Evolutionary conservation across 768 basidiomycete genomes (phyloP), one percentile per base, ranked within the genome.

Genomic region (Panaeolus papilionaceus): DNA sequence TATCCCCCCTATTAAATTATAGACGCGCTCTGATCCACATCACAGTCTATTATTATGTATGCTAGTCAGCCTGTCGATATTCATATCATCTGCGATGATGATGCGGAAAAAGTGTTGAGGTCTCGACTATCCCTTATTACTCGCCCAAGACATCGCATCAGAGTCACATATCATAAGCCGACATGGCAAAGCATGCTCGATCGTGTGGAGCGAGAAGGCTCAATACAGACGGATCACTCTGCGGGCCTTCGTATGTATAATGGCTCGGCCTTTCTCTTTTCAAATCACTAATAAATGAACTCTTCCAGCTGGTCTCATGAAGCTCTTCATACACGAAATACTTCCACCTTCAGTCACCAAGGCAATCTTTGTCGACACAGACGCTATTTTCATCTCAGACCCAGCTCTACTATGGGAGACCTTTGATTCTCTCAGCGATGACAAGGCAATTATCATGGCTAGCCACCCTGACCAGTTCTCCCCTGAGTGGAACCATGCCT

Each of bases 281-380:
- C 12, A 20, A 37, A 42, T 23, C 42, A 12, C 62, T 61, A 23
- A 26, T 42, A 62, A 40, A 28, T 61, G 37, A 51, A 11, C 44
- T 47, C 12, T 38, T 64, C 12, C 62, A 85, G 84, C 82, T 63
- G 85, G 85, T 1, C 79, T 86, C 47, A 84, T 85, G 82, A 86
- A 86, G 70, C 76, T 86, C 20, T 85, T 86, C 73, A 78, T 86
- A 51, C 85, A 86, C 68, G 84, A 86, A 71, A 79, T 86, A 14
- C 72, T 86, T 58, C 84, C 85, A 4, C 67, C 76, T 5, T 72
- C 74, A 37, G 80, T 85, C 61, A 76, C 77, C 66, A 83, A 79
- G 71, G 79, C 79, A n/a, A 85, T 86, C 66, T 86, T 79, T 70
- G 72, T 86, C 64, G 85, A 86, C 74, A 85, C 84, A 8, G 85